These are phyloP conservation scores for Pseudogymnoascus sp. DNA, from an alignment of 2,329 filamentous ascomycete genomes.

Conservation along the genomic window DNA sequence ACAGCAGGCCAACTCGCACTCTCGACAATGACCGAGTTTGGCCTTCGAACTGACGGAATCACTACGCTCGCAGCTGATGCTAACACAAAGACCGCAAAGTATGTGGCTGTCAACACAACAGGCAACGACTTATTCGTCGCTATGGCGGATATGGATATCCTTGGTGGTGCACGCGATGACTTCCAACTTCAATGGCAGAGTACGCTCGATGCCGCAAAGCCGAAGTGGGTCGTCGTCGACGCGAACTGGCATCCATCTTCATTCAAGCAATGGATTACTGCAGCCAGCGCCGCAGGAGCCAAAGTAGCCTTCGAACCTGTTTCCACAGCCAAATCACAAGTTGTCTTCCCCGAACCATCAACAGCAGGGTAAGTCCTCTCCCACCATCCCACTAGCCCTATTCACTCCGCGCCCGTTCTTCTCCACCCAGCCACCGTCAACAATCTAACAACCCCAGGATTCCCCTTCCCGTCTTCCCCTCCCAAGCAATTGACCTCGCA, in stretches of 20 bases:
- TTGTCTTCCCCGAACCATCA: slow-evolving; percentile 48
- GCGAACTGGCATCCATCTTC: slow-evolving; percentile 70
- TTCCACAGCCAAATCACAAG: slow-evolving; percentile 67
- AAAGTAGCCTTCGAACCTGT: slow-evolving; percentile 82
- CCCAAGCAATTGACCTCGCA: slow-evolving; percentile 60
- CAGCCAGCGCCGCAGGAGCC: slow-evolving; percentile 47
- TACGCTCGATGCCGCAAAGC: slow-evolving; percentile 47
- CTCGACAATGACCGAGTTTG: slow-evolving; percentile 53
- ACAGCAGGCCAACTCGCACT: slow-evolving; percentile 67
- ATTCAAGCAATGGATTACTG: slow-evolving; percentile 60
- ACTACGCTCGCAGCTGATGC: slow-evolving; percentile 17
- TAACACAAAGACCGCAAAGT: slow-evolving; percentile 71
- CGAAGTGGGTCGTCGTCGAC: slow-evolving; percentile 77
- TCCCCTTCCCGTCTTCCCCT: slow-evolving; percentile 42
- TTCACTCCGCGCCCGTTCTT: neutral
- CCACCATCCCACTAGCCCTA: neutral
- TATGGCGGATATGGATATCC: slow-evolving; percentile 80
- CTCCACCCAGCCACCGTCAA: neutral
- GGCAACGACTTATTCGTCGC: slow-evolving; percentile 80
- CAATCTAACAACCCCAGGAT: neutral
- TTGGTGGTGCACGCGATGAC: slow-evolving; percentile 40
- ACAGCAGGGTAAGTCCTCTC: neutral
- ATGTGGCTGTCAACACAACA: slow-evolving; percentile 79
- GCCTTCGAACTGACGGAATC: slow-evolving; percentile 58
- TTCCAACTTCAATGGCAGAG: slow-evolving; percentile 53